Evolutionary conservation across 129 eudicot genomes (phyloP).

Genomic region (Ambrosia artemisiifolia): DNA sequence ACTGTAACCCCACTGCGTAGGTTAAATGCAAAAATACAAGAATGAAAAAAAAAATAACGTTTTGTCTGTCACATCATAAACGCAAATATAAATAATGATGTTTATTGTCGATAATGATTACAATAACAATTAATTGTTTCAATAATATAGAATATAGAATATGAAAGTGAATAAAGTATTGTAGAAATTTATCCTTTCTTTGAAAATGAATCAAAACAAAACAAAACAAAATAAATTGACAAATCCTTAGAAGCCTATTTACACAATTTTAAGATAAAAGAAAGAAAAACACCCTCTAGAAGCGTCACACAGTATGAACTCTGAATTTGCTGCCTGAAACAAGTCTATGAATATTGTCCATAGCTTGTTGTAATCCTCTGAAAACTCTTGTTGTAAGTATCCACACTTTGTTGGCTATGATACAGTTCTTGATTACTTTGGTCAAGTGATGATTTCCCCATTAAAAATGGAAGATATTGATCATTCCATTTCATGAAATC

Average conservation of each 20-base stretch:
- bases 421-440: slow-evolving; percentile 25
- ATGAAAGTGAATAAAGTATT: slow-evolving; percentile 14
- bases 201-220: slow-evolving; percentile 24
- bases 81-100: slow-evolving; percentile 12
- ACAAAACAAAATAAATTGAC: slow-evolving; percentile 20
- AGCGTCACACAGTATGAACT: slow-evolving; percentile 49
- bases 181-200: slow-evolving; percentile 20
- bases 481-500: slow-evolving; percentile 74
- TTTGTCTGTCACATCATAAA: slow-evolving; percentile 8
- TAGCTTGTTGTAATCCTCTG: slow-evolving; percentile 66
- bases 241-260: slow-evolving; percentile 48
- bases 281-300: slow-evolving; percentile 21
- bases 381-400: slow-evolving; percentile 57
- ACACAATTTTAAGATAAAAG: slow-evolving; percentile 39
- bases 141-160: slow-evolving; percentile 11
- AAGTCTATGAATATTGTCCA: slow-evolving; percentile 62
- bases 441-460: slow-evolving; percentile 43
- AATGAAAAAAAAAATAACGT: not conserved
- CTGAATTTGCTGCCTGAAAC: slow-evolving; percentile 16
- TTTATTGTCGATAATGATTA: slow-evolving; percentile 19
- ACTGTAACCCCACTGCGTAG: no score
- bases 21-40: no score
- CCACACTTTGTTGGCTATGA: slow-evolving; percentile 39
- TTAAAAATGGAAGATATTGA: slow-evolving; percentile 57
- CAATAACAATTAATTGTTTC: not conserved